These are phyloP conservation scores for Trametes versicolor DNA, from an alignment of 1,284 basidiomycete genomes.

Conservation along the genomic window DNA sequence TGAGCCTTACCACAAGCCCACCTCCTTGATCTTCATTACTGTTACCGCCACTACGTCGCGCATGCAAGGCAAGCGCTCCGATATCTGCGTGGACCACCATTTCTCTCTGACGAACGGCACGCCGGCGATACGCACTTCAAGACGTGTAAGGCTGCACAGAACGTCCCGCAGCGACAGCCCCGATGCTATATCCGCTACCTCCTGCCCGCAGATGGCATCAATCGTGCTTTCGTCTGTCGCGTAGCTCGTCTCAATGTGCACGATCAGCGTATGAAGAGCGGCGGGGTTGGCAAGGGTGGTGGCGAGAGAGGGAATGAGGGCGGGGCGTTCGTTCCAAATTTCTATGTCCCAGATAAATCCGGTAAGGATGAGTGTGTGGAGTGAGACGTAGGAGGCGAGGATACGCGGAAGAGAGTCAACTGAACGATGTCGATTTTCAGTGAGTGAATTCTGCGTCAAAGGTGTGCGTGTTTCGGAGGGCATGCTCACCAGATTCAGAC, in stretches of 20 bases:
- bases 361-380: neutral
- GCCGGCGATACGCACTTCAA: slow-evolving; percentile 4
- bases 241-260: slow-evolving; percentile 8
- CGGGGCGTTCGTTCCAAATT: neutral
- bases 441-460: neutral
- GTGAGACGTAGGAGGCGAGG: neutral
- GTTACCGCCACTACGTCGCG: neutral
- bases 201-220: neutral
- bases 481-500: neutral
- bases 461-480: too few relatives aligned
- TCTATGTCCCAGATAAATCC: neutral
- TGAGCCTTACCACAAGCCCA: neutral
- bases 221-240: neutral
- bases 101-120: neutral
- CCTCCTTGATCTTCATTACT: neutral
- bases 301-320: slow-evolving; percentile 1
- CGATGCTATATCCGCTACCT: neutral
- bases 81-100: slow-evolving; percentile 1
- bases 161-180: neutral
- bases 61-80: neutral
- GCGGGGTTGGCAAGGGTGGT: neutral
- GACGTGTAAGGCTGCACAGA: neutral
- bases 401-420: neutral
- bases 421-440: neutral
- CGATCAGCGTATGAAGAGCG: neutral